A percentile compares a stretch with the other conserved stretches of the same genome.
These are phyloP conservation scores for Gloeopeniophorella convolvens DNA, from an alignment of 768 basidiomycete species.

Conservation along the genomic window DNA sequence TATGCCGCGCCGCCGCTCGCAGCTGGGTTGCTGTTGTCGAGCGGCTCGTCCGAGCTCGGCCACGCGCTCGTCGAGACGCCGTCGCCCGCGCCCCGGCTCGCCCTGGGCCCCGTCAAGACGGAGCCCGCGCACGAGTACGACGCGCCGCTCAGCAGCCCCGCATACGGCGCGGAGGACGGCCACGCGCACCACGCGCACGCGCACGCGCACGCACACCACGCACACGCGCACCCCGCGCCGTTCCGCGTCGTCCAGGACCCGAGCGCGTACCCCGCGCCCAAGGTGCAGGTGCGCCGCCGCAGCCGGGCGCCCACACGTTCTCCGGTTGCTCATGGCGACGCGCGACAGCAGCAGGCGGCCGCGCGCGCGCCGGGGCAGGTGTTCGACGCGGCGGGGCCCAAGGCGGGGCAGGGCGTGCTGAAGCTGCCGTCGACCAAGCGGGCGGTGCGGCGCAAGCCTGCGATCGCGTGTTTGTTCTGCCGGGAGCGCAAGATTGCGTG, in stretches of 20 bases:
- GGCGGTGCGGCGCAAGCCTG: constrained; percentile 18
- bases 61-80: constrained; percentile 13
- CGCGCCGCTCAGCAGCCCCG: background rate
- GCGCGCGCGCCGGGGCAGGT: no score
- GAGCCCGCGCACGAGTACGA: background rate
- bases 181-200: background rate
- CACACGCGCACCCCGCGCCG: background rate
- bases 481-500: constrained; percentile 39
- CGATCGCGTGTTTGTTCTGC: constrained; percentile 36
- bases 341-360: no score
- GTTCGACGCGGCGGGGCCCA: constrained; percentile 8
- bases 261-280: constrained; percentile 13
- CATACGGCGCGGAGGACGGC: no score
- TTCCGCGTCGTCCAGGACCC: constrained; percentile 15
- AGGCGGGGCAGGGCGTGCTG: constrained; percentile 16
- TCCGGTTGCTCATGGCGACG: no score
- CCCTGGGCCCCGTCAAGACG: constrained; percentile 4
- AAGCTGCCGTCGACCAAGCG: constrained; percentile 15
- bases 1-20: background rate
- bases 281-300: no score
- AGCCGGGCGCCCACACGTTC: no score
- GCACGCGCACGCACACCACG: background rate
- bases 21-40: background rate
- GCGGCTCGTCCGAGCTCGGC: constrained; percentile 15
- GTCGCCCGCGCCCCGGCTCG: background rate